Percentiles rank a stretch among this genome's conserved stretches.
These are phyloP conservation scores for Rhynchospora breviuscula DNA, from an alignment of 176 grass and related monocot species.

Conservation along the genomic window DNA sequence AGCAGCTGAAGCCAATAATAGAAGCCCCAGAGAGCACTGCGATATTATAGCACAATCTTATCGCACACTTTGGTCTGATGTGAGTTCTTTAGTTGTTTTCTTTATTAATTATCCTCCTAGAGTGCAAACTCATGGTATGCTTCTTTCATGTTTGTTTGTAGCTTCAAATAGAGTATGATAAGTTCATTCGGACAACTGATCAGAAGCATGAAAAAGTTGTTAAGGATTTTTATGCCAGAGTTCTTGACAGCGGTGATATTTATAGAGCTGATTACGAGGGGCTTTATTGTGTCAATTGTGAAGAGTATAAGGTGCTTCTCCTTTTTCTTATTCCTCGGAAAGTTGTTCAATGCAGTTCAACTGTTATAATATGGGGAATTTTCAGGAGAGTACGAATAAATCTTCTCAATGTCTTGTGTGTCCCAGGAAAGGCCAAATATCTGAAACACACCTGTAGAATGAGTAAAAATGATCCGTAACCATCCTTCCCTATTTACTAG, in stretches of 20 bases:
- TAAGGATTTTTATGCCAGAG: slow-evolving; percentile 86
- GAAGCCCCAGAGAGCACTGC: slow-evolving; percentile 71
- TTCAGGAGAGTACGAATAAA: background rate
- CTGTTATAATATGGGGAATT: background rate
- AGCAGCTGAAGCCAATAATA: slow-evolving; percentile 68
- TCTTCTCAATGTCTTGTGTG: background rate
- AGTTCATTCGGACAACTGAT: slow-evolving; percentile 90
- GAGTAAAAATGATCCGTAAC: background rate
- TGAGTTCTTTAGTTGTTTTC: slow-evolving; percentile 26
- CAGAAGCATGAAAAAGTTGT: slow-evolving; percentile 72
- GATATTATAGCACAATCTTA: slow-evolving; percentile 72
- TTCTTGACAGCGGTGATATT: slow-evolving; percentile 78
- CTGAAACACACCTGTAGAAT: background rate
- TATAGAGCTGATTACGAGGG: slow-evolving; percentile 93
- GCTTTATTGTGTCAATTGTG: slow-evolving; percentile 85
- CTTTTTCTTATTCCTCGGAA: background rate
- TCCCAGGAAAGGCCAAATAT: background rate
- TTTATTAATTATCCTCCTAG: background rate
- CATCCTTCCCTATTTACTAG: background rate
- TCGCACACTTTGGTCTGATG: slow-evolving; percentile 66
- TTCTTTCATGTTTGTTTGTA: slow-evolving; percentile 40
- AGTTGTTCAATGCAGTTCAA: background rate
- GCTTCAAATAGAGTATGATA: slow-evolving; percentile 81
- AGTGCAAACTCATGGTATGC: slow-evolving; percentile 7
- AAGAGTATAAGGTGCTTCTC: slow-evolving; percentile 88